Evolutionary conservation across 139 green algal species (phyloP).

Genomic region (Haematococcus lacustris): DNA sequence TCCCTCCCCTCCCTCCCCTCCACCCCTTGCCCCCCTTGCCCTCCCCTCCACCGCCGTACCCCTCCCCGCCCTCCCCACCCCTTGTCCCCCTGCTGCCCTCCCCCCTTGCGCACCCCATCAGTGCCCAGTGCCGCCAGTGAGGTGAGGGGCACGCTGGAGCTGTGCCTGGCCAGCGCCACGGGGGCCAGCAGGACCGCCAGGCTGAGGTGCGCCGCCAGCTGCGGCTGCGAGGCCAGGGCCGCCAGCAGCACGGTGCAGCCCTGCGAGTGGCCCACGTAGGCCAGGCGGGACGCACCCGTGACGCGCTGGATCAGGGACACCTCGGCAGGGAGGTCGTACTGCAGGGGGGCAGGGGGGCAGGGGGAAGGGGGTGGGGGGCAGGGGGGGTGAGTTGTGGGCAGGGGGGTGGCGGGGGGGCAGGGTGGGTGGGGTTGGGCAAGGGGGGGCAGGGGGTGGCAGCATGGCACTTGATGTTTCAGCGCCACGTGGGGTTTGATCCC

Average conservation of each 20-base stretch:
- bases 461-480: no score
- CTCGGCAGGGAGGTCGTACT: slow-evolving; percentile 43
- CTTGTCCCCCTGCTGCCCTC: no score
- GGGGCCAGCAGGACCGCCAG: slow-evolving; percentile 36
- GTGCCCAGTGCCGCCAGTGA: slow-evolving; percentile 20
- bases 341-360: not conserved
- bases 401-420: no score
- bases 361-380: no score
- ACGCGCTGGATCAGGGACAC: slow-evolving; percentile 15
- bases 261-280: slow-evolving; percentile 44
- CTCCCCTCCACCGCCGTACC: no score
- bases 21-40: no score
- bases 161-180: slow-evolving; percentile 36
- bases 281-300: slow-evolving; percentile 13
- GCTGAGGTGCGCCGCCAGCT: slow-evolving; percentile 4
- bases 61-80: no score
- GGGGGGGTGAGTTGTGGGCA: no score
- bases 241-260: slow-evolving; percentile 44
- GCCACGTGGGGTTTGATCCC: no score
- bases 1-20: not conserved
- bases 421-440: no score
- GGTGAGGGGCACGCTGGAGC: slow-evolving; percentile 26
- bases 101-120: slow-evolving; percentile 22
- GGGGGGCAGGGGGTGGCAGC: no score
- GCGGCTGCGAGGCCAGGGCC: slow-evolving; percentile 17